Evolutionary conservation across 2,329 filamentous ascomycete genomes (phyloP), one percentile per base, ranked within the genome.

Genomic region (Pseudogymnoascus sp.): DNA sequence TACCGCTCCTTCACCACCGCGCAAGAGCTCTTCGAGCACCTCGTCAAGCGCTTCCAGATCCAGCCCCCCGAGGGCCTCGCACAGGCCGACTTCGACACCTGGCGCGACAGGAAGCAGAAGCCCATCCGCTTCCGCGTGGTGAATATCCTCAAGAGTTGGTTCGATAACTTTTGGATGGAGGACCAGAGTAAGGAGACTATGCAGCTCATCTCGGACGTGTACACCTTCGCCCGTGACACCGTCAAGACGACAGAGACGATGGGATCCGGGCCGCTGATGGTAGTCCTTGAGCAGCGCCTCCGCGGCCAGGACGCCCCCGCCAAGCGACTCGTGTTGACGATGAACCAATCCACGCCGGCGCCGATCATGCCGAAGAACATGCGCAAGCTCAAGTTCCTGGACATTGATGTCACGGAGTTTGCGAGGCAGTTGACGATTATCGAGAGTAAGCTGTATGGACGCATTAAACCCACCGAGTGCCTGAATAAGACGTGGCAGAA

Each of bases 401-500:
- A 99, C 72, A 97, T 99, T 68, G 94, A 99, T 71, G 86, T 92
- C 0, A 90, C 89, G 0, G 94, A 99, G 72, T 97, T 99, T 74
- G 94, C 94, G n/a, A 87, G 94, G 57, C 94, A 99, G 74, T 81
- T 99, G 65, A 99, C 94, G 0, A 94, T 99, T 66, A 96, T 97
- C 65, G 94, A 99, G 74, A 96, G 92, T 2, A 88, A 88, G 64
- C 81, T 97, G 1, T 99, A 97, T 70, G 90, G 89, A 68, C 97
- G 96, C 77, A 96, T 99, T 74, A 93, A 93, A 74, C 89, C 93
- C 0, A 94, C 91, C 0, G 94, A 99, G 74, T 97, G 93, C 73
- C 78, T 99, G 64, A 97, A 96, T 77, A 99, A 99, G 80, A 97
- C 92, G 4, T 99, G 94, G 94, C 92, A 96, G 75, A 97, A 95